Evolutionary conservation across 805 yeast species (phyloP).

Genomic region (Wickerhamomyces ciferrii): DNA sequence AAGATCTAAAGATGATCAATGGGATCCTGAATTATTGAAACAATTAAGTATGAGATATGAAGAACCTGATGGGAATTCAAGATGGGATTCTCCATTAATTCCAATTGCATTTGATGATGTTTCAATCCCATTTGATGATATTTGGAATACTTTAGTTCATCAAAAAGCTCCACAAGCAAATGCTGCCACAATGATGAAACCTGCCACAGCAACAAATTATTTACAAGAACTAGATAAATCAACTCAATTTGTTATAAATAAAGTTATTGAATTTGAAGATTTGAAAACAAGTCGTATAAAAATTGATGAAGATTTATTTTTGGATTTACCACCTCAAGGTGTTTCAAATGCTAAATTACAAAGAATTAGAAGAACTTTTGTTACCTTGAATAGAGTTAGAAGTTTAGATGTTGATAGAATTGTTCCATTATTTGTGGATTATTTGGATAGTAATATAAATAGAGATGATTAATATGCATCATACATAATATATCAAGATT

Average conservation of each 20-base stretch:
- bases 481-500: background rate
- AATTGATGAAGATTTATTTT: slow-evolving; percentile 35
- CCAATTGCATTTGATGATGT: slow-evolving; percentile 53
- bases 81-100: slow-evolving; percentile 95
- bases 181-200: slow-evolving; percentile 76
- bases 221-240: slow-evolving; percentile 70
- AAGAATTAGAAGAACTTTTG: slow-evolving; percentile 76
- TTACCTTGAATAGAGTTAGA: slow-evolving; percentile 76
- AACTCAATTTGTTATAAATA: slow-evolving; percentile 60
- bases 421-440: slow-evolving; percentile 70
- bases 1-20: slow-evolving; percentile 29
- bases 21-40: slow-evolving; percentile 63
- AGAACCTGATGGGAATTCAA: slow-evolving; percentile 78
- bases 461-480: slow-evolving; percentile 8
- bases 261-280: slow-evolving; percentile 59
- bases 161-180: slow-evolving; percentile 67
- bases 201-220: slow-evolving; percentile 73
- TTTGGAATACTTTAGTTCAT: slow-evolving; percentile 55
- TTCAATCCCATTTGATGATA: slow-evolving; percentile 55
- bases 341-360: slow-evolving; percentile 77
- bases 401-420: slow-evolving; percentile 68
- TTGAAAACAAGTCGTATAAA: slow-evolving; percentile 34
- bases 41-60: slow-evolving; percentile 83
- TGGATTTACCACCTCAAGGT: slow-evolving; percentile 57
- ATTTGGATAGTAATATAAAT: slow-evolving; percentile 50